Conservation (phyloP, 2,329 filamentous ascomycete genomes). For the Dothistroma septosporum region DNA sequence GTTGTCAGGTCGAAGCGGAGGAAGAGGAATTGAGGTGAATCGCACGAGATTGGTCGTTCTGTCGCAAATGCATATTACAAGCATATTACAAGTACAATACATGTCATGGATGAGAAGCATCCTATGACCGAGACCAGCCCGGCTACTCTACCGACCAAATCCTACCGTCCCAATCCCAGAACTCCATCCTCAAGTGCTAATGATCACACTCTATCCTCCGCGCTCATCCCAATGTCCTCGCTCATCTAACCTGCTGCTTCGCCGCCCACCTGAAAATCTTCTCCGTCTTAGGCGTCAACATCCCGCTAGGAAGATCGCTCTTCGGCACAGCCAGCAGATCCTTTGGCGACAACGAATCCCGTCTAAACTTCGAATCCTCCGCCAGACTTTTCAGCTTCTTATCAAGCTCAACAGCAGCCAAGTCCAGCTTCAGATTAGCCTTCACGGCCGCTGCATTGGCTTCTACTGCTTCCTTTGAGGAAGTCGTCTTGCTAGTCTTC, state of each 20-base stretch:
- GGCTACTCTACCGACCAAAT: neutral
- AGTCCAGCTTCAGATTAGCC: neutral
- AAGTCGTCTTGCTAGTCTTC: slow-evolving; percentile 5
- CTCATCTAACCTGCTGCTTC: neutral
- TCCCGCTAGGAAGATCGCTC: slow-evolving; percentile 7
- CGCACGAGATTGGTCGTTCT: too few relatives aligned
- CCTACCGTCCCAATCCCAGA: too few relatives aligned
- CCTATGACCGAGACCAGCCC: neutral
- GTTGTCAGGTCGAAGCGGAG: slow-evolving; percentile 37
- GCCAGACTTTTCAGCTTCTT: neutral
- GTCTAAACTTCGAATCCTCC: neutral
- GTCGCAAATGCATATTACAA: neutral
- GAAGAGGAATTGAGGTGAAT: slow-evolving; percentile 28
- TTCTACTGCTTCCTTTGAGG: neutral
- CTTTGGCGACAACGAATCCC: slow-evolving; percentile 4
- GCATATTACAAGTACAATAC: neutral
- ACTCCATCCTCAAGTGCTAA: neutral
- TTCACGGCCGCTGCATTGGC: slow-evolving; percentile 4
- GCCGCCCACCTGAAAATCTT: slow-evolving; percentile 24
- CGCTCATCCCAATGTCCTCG: neutral
- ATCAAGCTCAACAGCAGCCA: neutral
- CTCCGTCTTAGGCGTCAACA: slow-evolving; percentile 22
- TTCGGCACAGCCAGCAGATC: slow-evolving; percentile 10
- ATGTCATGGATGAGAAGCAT: neutral
- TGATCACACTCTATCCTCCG: neutral